Evolutionary conservation across 2,329 filamentous ascomycete species (phyloP).

Genomic region (Helminthosporium solani): DNA sequence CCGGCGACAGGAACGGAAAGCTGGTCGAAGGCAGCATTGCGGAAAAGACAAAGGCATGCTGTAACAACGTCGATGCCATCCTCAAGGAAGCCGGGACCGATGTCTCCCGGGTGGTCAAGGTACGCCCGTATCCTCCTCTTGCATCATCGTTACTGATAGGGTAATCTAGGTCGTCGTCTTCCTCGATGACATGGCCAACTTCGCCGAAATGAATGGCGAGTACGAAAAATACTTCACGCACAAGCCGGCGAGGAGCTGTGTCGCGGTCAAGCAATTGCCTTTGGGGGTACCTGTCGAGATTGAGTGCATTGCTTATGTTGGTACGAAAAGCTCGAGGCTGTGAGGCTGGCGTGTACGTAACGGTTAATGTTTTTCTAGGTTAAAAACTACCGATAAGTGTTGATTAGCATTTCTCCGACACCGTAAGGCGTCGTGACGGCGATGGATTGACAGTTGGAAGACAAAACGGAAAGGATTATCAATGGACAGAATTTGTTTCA

Average conservation of each 20-base stretch:
- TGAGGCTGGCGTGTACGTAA: background rate
- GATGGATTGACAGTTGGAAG: too few relatives aligned
- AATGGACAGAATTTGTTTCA: too few relatives aligned
- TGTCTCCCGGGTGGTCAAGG: slow-evolving; percentile 82
- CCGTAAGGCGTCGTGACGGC: background rate
- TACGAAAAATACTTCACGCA: slow-evolving; percentile 80
- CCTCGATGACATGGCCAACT: slow-evolving; percentile 86
- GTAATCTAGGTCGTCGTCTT: slow-evolving; percentile 62
- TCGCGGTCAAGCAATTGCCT: slow-evolving; percentile 85
- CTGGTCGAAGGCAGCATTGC: slow-evolving; percentile 65
- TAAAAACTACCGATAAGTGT: too few relatives aligned
- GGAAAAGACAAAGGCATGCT: slow-evolving; percentile 69
- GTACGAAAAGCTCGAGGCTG: slow-evolving; percentile 19
- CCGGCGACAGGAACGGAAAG: slow-evolving; percentile 62
- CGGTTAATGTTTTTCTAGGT: background rate
- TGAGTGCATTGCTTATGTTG: slow-evolving; percentile 71
- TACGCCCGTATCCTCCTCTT: slow-evolving; percentile 41
- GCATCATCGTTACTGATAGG: background rate
- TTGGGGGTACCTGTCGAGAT: slow-evolving; percentile 88
- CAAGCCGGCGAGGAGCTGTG: slow-evolving; percentile 86
- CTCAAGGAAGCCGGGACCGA: slow-evolving; percentile 77
- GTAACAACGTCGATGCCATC: slow-evolving; percentile 80
- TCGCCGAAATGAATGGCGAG: slow-evolving; percentile 80
- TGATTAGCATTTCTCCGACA: too few relatives aligned
- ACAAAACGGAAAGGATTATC: too few relatives aligned